Conservation (phyloP, 2,329 filamentous ascomycete genomes). For the Stemphylium lycopersici region DNA sequence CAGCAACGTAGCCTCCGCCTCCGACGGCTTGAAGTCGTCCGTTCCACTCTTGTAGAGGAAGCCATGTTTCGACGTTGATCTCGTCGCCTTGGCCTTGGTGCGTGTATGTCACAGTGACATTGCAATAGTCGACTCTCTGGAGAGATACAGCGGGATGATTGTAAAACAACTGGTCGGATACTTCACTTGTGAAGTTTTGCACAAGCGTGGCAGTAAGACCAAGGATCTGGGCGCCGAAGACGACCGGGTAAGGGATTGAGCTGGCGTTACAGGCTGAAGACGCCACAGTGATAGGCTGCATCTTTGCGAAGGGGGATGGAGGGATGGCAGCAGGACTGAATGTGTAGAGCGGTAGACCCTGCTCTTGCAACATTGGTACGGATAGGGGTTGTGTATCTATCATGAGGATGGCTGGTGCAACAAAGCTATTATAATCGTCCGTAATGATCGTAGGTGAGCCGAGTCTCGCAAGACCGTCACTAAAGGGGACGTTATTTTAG, state of each 20-base stretch:
- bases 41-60: conserved; percentile 37
- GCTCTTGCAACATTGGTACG: too few relatives aligned
- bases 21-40: conserved; percentile 24
- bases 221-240: background rate
- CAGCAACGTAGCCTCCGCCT: conserved; percentile 30
- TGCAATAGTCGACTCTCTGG: conserved; percentile 26
- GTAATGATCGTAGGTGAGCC: too few relatives aligned
- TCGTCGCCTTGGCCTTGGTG: conserved; percentile 46
- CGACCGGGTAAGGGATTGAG: background rate
- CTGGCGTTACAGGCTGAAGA: background rate
- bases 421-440: too few relatives aligned
- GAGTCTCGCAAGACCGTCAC: too few relatives aligned
- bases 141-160: too few relatives aligned
- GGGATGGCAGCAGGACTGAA: too few relatives aligned
- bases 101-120: conserved; percentile 47
- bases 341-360: too few relatives aligned
- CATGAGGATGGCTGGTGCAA: too few relatives aligned
- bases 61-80: conserved; percentile 31
- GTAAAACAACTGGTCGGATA: too few relatives aligned
- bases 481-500: too few relatives aligned
- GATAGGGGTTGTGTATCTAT: too few relatives aligned
- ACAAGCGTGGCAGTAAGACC: background rate
- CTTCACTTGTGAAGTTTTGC: background rate
- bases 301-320: too few relatives aligned
- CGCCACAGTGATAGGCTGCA: background rate